Evolutionary conservation across 2,329 filamentous ascomycete genomes (phyloP), one percentile per base, ranked within the genome.

Genomic region (Hypoxylon rubiginosum): DNA sequence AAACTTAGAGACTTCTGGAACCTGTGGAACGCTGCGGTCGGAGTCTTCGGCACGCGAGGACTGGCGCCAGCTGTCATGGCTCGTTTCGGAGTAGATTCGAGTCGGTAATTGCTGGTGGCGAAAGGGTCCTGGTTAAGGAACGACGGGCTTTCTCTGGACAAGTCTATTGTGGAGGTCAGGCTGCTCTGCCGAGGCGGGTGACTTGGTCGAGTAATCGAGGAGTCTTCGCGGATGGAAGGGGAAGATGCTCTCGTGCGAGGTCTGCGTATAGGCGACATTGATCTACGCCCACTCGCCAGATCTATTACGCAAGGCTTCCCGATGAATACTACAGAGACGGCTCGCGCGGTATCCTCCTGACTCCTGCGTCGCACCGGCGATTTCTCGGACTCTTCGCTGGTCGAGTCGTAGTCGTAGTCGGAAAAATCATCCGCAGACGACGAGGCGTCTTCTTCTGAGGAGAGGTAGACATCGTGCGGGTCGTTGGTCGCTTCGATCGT

Each of bases 371-470:
- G 73, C 7, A 59, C 7, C 4, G 67, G 63, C 2, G 67, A 71
- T 32, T 73, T 54, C 49, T 74, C 69, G 6, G 71, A 72, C 55
- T 77, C 71, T 54, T 81, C 81, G 64, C 76, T 81, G 19, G 79
- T 79, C 52, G 82, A 84, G 68, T 86, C 81, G 65, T 80, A 80
- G 54, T 85, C 84, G 72, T 83, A 83, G 72, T 88, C 85, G 59
- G 86, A 89, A 67, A 85, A 85, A 76, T 88, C 84, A 76, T 88
- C 88, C 49, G 86, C 85, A 17, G 85, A 87, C 1, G 88, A 88
- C 1, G 88, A 90, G 30, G 84, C 87, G 68, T 90, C 88, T 74
- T 91, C 88, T 70, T 91, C 88, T 0, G 87, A 90, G 1, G 88
- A 90, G 26, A 91, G 84, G 75, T 91, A 91, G 62, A 87, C 73